These are phyloP conservation scores for Pythium oligandrum DNA, from an alignment of 352 stramenopile species.

Conservation along the genomic window DNA sequence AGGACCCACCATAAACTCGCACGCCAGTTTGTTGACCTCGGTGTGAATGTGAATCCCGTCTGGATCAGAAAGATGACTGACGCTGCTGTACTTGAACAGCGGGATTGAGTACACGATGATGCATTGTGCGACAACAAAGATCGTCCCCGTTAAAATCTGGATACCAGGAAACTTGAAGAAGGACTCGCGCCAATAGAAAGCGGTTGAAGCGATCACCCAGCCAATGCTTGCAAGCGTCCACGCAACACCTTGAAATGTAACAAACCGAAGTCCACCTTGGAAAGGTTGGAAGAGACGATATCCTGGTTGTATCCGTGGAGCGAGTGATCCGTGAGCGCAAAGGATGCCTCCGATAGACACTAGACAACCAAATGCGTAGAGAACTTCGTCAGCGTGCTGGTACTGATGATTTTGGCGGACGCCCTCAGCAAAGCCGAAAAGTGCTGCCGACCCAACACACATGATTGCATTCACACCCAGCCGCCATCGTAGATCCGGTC, in stretches of 20 bases:
- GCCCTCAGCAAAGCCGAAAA: conserved; percentile 33
- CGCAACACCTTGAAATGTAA: conserved; percentile 42
- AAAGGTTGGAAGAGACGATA: conserved; percentile 50
- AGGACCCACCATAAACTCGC: conserved; percentile 33
- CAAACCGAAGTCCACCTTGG: conserved; percentile 36
- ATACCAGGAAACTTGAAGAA: conserved; percentile 44
- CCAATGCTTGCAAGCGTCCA: conserved; percentile 44
- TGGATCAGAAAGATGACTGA: not conserved
- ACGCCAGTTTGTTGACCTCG: conserved; percentile 14
- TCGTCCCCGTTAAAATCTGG: conserved; percentile 32
- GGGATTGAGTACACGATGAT: conserved; percentile 35
- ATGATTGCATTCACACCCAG: conserved; percentile 25
- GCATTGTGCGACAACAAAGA: conserved; percentile 35
- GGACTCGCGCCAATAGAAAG: conserved; percentile 38
- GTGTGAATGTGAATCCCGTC: not conserved
- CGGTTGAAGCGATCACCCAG: conserved; percentile 33
- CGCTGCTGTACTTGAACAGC: conserved; percentile 22
- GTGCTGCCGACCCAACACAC: conserved; percentile 18
- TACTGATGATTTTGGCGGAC: conserved; percentile 20
- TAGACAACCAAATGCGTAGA: conserved; percentile 44
- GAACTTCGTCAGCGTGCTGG: conserved; percentile 29
- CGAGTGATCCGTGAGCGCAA: conserved; percentile 33
- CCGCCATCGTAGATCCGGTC: conserved; percentile 23
- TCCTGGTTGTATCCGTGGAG: conserved; percentile 25
- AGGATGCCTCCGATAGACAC: conserved; percentile 29